Conservation (phyloP, 1,139 yeast genomes). For the Sugiyamaella neomexicana region DNA sequence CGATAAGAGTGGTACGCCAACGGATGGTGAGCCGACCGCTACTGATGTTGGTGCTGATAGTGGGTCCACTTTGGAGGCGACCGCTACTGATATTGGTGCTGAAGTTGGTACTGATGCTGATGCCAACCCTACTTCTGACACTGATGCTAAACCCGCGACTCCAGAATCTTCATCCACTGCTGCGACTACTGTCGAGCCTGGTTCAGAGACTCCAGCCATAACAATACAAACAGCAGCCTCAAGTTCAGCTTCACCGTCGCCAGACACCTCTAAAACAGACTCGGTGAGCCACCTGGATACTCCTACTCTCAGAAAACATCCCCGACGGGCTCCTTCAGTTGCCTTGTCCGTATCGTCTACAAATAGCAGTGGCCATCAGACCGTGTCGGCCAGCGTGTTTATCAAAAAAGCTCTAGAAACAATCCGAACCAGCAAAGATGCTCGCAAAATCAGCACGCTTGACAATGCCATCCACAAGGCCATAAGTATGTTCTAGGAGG, state of each 20-base stretch:
- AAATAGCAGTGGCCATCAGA: constrained; percentile 33
- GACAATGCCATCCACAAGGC: constrained; percentile 47
- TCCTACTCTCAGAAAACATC: constrained; percentile 11
- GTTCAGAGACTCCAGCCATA: not conserved
- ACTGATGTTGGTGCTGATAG: no score
- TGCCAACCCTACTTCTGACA: no score
- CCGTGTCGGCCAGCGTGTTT: constrained; percentile 44
- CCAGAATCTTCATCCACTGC: no score
- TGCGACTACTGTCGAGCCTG: no score
- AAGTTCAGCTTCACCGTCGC: not conserved
- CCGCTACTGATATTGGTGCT: no score
- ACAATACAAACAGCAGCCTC: not conserved
- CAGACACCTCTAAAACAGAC: not conserved
- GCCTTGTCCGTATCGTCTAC: constrained; percentile 36
- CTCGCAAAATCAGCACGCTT: constrained; percentile 49
- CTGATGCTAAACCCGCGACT: no score
- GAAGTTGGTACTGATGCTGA: no score
- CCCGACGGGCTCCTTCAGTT: constrained; percentile 35
- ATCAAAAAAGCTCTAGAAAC: constrained; percentile 50
- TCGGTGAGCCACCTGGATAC: constrained; percentile 3
- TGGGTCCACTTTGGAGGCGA: no score
- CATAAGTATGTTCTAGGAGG: constrained; percentile 39
- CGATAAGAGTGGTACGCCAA: no score
- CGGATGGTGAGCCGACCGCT: no score
- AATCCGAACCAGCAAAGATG: constrained; percentile 51